These are phyloP conservation scores for Trichocladium antarcticum DNA, from an alignment of 495 filamentous ascomycete species.

Conservation along the genomic window DNA sequence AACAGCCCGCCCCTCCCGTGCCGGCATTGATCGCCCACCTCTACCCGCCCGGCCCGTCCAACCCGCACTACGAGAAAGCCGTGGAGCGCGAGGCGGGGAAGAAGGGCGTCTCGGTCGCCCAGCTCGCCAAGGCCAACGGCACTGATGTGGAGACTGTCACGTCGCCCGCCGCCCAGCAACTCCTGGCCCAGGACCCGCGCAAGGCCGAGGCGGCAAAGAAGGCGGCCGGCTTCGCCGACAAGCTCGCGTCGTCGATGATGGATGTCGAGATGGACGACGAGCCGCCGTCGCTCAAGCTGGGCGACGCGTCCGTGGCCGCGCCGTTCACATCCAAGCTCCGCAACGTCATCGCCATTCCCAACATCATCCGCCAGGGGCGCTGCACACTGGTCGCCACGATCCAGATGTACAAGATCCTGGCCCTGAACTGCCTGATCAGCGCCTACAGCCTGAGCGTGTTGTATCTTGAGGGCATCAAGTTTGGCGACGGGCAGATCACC, in stretches of 20 bases:
- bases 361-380: slow-evolving; percentile 94
- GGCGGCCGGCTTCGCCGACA: slow-evolving; percentile 73
- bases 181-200: slow-evolving; percentile 46
- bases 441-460: slow-evolving; percentile 95
- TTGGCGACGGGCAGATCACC: slow-evolving; percentile 95
- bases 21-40: slow-evolving; percentile 84
- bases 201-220: slow-evolving; percentile 55
- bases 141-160: slow-evolving; percentile 53
- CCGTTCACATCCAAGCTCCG: slow-evolving; percentile 97
- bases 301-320: slow-evolving; percentile 92
- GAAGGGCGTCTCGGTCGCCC: slow-evolving; percentile 48
- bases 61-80: slow-evolving; percentile 93
- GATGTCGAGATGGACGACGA: slow-evolving; percentile 79
- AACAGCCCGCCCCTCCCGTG: slow-evolving; percentile 80
- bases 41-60: slow-evolving; percentile 81
- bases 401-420: slow-evolving; percentile 99
- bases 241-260: slow-evolving; percentile 80
- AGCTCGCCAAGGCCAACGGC: slow-evolving; percentile 33
- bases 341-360: slow-evolving; percentile 93
- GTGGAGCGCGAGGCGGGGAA: slow-evolving; percentile 69
- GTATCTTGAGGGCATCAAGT: slow-evolving; percentile 98
- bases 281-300: slow-evolving; percentile 91
- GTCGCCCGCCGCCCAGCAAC: slow-evolving; percentile 56
- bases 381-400: slow-evolving; percentile 97
- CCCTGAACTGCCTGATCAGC: slow-evolving; percentile 94